Conservation (phyloP, 176 grass and related monocot species). For the Eragrostis nindensis region DNA sequence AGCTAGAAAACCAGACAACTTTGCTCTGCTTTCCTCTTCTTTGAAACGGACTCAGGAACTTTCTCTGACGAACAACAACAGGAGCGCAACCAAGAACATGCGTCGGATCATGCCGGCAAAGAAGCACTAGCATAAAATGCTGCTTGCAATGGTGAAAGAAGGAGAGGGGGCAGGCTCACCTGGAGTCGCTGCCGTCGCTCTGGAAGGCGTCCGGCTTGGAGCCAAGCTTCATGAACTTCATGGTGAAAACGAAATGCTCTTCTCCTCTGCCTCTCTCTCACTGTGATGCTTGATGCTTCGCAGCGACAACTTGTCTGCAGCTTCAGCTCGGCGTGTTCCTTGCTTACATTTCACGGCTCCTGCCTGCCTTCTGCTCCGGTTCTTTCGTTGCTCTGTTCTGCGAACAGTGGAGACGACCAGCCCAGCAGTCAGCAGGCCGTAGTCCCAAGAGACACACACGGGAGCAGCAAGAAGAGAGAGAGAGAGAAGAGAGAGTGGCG, state of each 20-base stretch:
- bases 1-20: not conserved
- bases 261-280: not conserved
- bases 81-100: not conserved
- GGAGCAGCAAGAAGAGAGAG: not conserved
- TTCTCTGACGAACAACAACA: not conserved
- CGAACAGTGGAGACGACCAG: slow-evolving; percentile 25
- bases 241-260: slow-evolving; percentile 7
- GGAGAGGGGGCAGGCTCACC: slow-evolving; percentile 25
- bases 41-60: not conserved
- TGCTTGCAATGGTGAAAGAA: not conserved
- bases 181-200: slow-evolving; percentile 57
- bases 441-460: slow-evolving; percentile 51
- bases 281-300: not conserved
- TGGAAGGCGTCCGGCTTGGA: slow-evolving; percentile 85
- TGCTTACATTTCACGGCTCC: slow-evolving; percentile 53
- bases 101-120: not conserved
- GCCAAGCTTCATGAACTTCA: slow-evolving; percentile 94
- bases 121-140: not conserved
- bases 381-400: slow-evolving; percentile 22
- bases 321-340: slow-evolving; percentile 45
- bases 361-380: slow-evolving; percentile 27
- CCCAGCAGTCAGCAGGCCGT: slow-evolving; percentile 18
- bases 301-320: slow-evolving; percentile 42
- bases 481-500: not conserved
- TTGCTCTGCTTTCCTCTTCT: not conserved